Evolutionary conservation across 495 filamentous ascomycete genomes (phyloP).

Genomic region (Annulohypoxylon moriforme): DNA sequence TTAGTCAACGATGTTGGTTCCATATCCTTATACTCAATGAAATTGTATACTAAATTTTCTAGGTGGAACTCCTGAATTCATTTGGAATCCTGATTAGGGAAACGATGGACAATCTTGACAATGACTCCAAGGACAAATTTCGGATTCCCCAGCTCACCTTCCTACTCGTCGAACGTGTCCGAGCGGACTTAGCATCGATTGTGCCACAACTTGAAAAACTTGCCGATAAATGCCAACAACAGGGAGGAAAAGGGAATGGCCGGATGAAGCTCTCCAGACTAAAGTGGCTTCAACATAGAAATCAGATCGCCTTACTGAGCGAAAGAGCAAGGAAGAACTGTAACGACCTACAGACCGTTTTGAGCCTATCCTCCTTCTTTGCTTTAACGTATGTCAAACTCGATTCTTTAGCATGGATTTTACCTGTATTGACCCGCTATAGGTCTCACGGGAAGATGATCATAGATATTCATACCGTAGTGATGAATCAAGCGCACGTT

Average conservation of each 20-base stretch:
- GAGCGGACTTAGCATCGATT: not conserved
- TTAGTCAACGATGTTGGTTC: slow-evolving; percentile 14
- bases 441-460: slow-evolving; percentile 24
- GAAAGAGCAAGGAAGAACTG: slow-evolving; percentile 10
- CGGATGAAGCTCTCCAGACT: not conserved
- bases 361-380: not conserved
- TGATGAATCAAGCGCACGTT: not conserved
- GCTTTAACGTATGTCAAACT: slow-evolving; percentile 10
- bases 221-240: not conserved
- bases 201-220: not conserved
- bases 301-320: slow-evolving; percentile 5
- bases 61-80: slow-evolving; percentile 11
- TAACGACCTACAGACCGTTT: not conserved
- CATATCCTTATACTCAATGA: not conserved
- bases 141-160: not conserved
- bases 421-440: not conserved
- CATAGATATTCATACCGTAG: slow-evolving; percentile 13
- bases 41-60: not conserved
- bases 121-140: not conserved
- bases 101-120: not conserved
- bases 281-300: slow-evolving; percentile 12
- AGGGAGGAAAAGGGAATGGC: not conserved
- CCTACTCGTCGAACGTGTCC: not conserved
- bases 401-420: not conserved
- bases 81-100: slow-evolving; percentile 3